Conservation (phyloP, 305 asterid genomes). For the Ajuga reptans region DNA sequence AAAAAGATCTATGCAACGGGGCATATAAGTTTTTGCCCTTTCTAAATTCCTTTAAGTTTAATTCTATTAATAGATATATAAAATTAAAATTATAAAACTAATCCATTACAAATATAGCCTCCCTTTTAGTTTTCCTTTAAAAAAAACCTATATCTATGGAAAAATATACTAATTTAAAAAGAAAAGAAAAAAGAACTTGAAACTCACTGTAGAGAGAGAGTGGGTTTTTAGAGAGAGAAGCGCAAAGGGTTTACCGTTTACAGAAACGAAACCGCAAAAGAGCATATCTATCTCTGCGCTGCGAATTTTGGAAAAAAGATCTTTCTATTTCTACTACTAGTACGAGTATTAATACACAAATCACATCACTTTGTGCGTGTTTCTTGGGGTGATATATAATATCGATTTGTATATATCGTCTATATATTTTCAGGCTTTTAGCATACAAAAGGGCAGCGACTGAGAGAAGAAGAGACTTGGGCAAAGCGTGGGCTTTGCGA, state of each 20-base stretch:
- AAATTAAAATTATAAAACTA: no score
- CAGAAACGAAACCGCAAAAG: constrained; percentile 20
- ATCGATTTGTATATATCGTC: neutral
- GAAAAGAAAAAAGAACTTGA: neutral
- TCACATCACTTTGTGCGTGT: constrained; percentile 9
- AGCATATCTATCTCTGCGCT: constrained; percentile 8
- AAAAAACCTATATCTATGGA: no score
- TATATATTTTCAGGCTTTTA: neutral
- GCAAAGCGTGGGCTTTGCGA: constrained; percentile 31
- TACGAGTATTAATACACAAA: neutral
- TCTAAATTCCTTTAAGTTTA: no score
- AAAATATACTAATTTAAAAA: no score
- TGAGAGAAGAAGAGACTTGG: constrained; percentile 14
- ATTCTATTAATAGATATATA: no score
- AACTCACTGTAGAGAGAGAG: constrained; percentile 14
- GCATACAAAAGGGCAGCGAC: constrained; percentile 4
- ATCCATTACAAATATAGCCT: no score
- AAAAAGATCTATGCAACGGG: no score
- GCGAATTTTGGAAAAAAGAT: constrained; percentile 18
- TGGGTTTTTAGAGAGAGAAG: constrained; percentile 11
- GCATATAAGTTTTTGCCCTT: no score
- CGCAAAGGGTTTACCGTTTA: constrained; percentile 33
- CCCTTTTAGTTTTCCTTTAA: no score
- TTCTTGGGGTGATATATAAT: neutral
- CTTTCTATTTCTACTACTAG: constrained; percentile 3